Evolutionary conservation across 2,329 filamentous ascomycete species (phyloP).

Genomic region (Pseudogymnoascus sp.): DNA sequence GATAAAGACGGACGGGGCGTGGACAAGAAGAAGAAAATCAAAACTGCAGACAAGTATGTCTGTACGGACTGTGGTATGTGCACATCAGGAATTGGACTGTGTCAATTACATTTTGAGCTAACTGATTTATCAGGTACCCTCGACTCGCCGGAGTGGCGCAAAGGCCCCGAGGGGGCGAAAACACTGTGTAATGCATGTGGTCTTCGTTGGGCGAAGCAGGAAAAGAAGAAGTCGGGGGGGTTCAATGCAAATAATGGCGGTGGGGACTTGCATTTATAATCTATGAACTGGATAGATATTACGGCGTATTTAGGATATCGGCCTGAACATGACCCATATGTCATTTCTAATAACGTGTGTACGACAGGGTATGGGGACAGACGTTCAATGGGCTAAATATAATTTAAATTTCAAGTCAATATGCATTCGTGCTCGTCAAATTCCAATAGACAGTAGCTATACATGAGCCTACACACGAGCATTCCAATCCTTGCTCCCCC

Average conservation of each 20-base stretch:
- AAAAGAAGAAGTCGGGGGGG: slow-evolving; percentile 54
- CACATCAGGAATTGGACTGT: slow-evolving; percentile 15
- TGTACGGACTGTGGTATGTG: slow-evolving; percentile 82
- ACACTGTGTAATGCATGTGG: slow-evolving; percentile 95
- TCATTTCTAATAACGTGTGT: slow-evolving; percentile 4
- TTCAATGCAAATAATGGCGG: not conserved
- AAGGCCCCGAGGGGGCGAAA: slow-evolving; percentile 86
- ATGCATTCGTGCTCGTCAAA: not conserved
- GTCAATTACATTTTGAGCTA: not conserved
- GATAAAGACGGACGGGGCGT: slow-evolving; percentile 66
- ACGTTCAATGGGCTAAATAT: not conserved
- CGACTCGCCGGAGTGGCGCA: slow-evolving; percentile 93
- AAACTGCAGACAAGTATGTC: slow-evolving; percentile 79
- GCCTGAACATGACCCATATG: not conserved
- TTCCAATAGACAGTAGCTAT: slow-evolving; percentile 2
- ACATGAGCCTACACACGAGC: not conserved
- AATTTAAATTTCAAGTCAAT: not conserved
- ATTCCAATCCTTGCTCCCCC: not conserved
- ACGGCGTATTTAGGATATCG: not conserved
- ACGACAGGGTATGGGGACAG: not conserved
- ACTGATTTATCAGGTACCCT: slow-evolving; percentile 52
- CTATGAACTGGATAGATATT: not conserved
- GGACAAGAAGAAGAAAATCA: slow-evolving; percentile 81
- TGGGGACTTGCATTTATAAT: not conserved
- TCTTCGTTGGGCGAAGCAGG: slow-evolving; percentile 67